These are phyloP conservation scores for Neoarthrinium moseri DNA, from an alignment of 2,329 filamentous ascomycete genomes.

Conservation along the genomic window DNA sequence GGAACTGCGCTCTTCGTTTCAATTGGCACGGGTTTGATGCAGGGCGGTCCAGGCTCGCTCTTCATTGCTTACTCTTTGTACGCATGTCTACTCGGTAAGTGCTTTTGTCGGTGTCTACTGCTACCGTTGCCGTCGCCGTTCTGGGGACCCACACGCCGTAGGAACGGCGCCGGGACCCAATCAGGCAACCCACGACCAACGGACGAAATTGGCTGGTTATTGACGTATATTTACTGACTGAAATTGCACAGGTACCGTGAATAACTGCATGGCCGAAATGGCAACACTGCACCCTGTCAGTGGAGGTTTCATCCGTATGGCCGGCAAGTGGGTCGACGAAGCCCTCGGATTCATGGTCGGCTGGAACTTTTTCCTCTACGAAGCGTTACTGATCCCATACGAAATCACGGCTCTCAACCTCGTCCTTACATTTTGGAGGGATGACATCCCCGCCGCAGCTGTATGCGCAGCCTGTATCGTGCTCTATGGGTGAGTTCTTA, in stretches of 20 bases:
- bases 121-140: too few species aligned
- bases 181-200: too few species aligned
- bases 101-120: too few species aligned
- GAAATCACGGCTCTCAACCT: slow-evolving; percentile 32
- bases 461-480: slow-evolving; percentile 35
- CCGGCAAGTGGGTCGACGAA: slow-evolving; percentile 62
- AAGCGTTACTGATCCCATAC: slow-evolving; percentile 32
- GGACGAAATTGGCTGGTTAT: too few species aligned
- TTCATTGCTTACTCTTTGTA: slow-evolving; percentile 60
- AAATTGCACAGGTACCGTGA: too few species aligned
- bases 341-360: slow-evolving; percentile 54
- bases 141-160: too few species aligned
- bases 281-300: slow-evolving; percentile 56
- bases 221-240: too few species aligned
- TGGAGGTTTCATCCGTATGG: slow-evolving; percentile 60
- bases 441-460: slow-evolving; percentile 40
- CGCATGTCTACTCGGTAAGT: slow-evolving; percentile 50
- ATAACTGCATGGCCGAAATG: slow-evolving; percentile 65
- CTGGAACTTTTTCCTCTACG: slow-evolving; percentile 37
- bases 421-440: slow-evolving; percentile 41
- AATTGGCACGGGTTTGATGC: slow-evolving; percentile 55
- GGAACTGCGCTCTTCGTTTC: slow-evolving; percentile 60
- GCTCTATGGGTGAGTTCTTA: slow-evolving; percentile 29
- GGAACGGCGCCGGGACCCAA: too few species aligned
- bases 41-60: slow-evolving; percentile 50